Base-by-base conservation (phyloP, 192 early-diverging fungal species). In the Backusella tuberculispora region DNA sequence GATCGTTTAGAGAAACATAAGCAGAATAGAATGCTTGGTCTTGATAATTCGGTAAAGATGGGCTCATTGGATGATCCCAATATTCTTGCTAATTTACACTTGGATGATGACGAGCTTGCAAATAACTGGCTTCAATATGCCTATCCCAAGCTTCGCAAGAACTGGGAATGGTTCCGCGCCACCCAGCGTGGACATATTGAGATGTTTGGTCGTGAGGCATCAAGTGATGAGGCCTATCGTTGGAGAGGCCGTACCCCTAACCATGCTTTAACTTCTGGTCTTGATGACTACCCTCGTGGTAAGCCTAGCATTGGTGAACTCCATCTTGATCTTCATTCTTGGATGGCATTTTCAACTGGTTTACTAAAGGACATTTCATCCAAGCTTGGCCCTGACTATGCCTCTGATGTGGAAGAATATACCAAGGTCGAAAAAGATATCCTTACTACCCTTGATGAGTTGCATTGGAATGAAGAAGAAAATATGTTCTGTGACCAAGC, bases 261-360 rank as follows among this genome's bases (percentile, higher is more conserved):
- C 42, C 97, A 98, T 81, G 94, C 93, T 0, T 82, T 98, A 66
- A 95, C 97, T 0, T 95, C 92, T 34, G 97, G 96, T 7, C 79
- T 98, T 42, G 97, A 98, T 83, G 97, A 98, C 79, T 98, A 97
- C 74, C 97, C 97, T 26, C 87, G 97, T 42, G 90, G 93, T 0
- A 74, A 78, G 6, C 94, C 96, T 5, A 87, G 89, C 80, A 71
- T 85, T 29, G 89, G 88, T 19, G 94, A 95, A 74, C 81, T 92
- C 74, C 97, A 92, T 80, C 83, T 94, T 6, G 95, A 96, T 78
- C 74, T 96, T 15, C 76, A 92, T 0, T 91, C 88, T 1, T 96
- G 95, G 95, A 88, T 95, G 71, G 89, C 85, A 21, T 92, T 86
- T 50, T 80, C 85, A 72, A 82, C 87, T 14, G 81, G 82, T 4